Evolutionary conservation across 1,139 yeast species (phyloP).

Genomic region (Saccharomyces pastorianus): DNA sequence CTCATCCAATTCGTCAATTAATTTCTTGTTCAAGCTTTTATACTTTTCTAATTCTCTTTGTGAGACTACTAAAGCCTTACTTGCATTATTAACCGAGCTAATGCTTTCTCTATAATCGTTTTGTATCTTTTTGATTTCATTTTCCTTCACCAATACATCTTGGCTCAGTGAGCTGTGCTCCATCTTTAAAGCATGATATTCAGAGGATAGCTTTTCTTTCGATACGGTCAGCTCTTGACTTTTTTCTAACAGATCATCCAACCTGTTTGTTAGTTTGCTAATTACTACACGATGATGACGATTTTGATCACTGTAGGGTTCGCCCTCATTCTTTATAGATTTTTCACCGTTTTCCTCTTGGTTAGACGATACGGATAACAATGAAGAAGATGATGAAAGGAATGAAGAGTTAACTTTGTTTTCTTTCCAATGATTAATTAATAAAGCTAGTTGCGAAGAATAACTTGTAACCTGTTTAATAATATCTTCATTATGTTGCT

Average conservation of each 20-base stretch:
- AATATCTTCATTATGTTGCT: conserved; percentile 11
- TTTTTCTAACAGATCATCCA: conserved; percentile 20
- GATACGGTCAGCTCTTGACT: conserved; percentile 21
- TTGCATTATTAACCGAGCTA: conserved; percentile 65
- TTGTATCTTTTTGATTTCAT: conserved; percentile 37
- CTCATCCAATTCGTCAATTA: conserved; percentile 63
- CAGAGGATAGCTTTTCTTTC: conserved; percentile 16
- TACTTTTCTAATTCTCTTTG: conserved; percentile 62
- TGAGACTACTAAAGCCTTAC: conserved; percentile 63
- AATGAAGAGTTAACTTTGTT: not conserved
- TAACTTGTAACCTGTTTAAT: conserved; percentile 14
- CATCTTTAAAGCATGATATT: conserved; percentile 18
- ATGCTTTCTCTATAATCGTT: conserved; percentile 63
- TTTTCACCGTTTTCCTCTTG: not conserved
- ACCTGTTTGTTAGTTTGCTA: conserved; percentile 16
- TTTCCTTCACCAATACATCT: conserved; percentile 13
- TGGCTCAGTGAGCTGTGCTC: conserved; percentile 19
- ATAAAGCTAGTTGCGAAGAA: conserved; percentile 15
- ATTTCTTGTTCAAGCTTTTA: conserved; percentile 47
- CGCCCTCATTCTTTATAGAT: not conserved
- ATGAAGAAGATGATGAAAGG: not conserved
- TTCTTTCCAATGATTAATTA: conserved; percentile 17
- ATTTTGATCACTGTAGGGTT: not conserved
- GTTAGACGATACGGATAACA: not conserved
- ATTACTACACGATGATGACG: conserved; percentile 20